These are phyloP conservation scores for Macadamia integrifolia DNA, from an alignment of 164 flowering plant genomes.

Conservation along the genomic window DNA sequence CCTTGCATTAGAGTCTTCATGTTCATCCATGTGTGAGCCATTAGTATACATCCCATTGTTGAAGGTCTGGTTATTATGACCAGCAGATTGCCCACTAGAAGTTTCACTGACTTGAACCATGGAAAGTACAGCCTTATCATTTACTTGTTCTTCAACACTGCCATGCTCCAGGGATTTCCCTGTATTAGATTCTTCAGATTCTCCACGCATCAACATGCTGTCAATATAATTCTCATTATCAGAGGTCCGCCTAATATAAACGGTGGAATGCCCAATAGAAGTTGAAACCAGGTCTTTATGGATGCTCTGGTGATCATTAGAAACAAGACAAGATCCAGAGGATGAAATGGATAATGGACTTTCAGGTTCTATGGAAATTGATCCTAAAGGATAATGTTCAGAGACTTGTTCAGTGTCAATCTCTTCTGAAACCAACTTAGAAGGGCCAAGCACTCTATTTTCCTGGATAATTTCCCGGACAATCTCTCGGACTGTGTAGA, in stretches of 20 bases:
- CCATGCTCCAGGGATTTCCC: neutral
- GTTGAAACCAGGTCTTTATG: conserved; percentile 17
- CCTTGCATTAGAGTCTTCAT: conserved; percentile 11
- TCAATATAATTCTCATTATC: conserved; percentile 20
- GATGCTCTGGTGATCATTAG: conserved; percentile 13
- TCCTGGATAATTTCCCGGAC: conserved; percentile 91
- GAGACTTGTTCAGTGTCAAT: conserved; percentile 17
- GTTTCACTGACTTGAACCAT: conserved; percentile 11
- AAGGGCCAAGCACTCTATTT: conserved; percentile 78
- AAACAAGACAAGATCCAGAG: conserved; percentile 14
- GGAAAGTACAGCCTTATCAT: neutral
- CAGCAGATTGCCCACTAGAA: too few relatives aligned
- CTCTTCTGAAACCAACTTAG: conserved; percentile 36
- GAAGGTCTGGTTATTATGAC: too few relatives aligned
- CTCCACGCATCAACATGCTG: conserved; percentile 16
- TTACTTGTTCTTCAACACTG: neutral
- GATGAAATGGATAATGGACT: conserved; percentile 18
- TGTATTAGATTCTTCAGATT: conserved; percentile 14
- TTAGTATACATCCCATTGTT: too few relatives aligned
- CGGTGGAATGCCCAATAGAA: conserved; percentile 14
- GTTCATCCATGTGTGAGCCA: conserved; percentile 1
- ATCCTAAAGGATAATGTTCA: conserved; percentile 40
- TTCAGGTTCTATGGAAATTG: conserved; percentile 42
- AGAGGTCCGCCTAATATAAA: conserved; percentile 14
- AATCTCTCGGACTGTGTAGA: conserved; percentile 87